These are phyloP conservation scores for Colletotrichum sp. DNA, from an alignment of 2,329 filamentous ascomycete species.

Conservation along the genomic window DNA sequence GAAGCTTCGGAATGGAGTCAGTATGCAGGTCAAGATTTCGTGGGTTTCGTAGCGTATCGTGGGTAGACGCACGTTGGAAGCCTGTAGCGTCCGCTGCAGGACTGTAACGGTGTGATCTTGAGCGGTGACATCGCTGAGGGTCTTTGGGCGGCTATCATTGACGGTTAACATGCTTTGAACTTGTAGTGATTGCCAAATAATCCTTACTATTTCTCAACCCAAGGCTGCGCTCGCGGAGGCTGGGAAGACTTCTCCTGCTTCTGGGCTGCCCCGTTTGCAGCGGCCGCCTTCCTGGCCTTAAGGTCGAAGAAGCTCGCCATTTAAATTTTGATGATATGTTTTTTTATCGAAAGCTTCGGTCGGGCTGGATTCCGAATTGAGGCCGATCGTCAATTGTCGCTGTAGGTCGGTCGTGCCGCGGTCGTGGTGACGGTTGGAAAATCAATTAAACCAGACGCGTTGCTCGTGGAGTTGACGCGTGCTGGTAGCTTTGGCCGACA, in stretches of 20 bases:
- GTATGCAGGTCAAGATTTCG: neutral
- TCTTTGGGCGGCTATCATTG: slow-evolving; percentile 80
- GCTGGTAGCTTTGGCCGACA: neutral
- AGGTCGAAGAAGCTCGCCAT: slow-evolving; percentile 97
- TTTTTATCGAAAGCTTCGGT: neutral
- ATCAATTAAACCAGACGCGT: slow-evolving; percentile 21
- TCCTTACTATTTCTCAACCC: slow-evolving; percentile 97
- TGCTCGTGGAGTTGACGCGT: slow-evolving; percentile 8
- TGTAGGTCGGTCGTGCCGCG: neutral
- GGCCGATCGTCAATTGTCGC: neutral
- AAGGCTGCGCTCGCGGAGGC: slow-evolving; percentile 78
- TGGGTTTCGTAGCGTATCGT: neutral
- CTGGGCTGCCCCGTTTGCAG: slow-evolving; percentile 66
- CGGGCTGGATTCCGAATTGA: neutral
- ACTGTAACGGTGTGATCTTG: slow-evolving; percentile 97
- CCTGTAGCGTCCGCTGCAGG: slow-evolving; percentile 90
- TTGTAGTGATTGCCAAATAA: neutral
- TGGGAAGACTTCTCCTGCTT: slow-evolving; percentile 69
- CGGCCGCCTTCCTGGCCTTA: slow-evolving; percentile 84
- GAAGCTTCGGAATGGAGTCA: slow-evolving; percentile 61
- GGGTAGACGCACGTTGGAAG: slow-evolving; percentile 76
- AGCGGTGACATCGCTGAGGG: slow-evolving; percentile 90
- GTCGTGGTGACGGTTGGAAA: neutral
- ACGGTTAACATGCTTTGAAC: slow-evolving; percentile 29
- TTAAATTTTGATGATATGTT: neutral